These are phyloP conservation scores for Lachnellula subtilissima DNA, from an alignment of 2,329 filamentous ascomycete species.

Conservation along the genomic window DNA sequence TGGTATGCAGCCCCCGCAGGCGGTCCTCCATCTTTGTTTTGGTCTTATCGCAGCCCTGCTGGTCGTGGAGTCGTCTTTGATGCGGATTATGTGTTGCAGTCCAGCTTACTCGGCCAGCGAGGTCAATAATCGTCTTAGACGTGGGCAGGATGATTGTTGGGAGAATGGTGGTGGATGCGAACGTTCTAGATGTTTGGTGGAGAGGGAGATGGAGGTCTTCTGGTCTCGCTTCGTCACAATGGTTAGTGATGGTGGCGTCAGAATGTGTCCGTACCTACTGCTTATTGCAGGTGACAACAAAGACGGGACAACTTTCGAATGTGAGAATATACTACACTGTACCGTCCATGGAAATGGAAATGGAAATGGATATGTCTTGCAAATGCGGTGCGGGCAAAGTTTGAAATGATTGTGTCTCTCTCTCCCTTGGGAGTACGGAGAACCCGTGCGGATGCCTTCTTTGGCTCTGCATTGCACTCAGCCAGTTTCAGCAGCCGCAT, in stretches of 20 bases:
- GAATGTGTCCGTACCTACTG: neutral
- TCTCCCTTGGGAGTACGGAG: too few relatives aligned
- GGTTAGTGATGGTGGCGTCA: neutral
- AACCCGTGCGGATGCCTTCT: neutral
- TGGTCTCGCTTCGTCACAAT: neutral
- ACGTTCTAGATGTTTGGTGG: neutral
- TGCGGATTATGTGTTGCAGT: neutral
- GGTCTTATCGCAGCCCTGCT: constrained; percentile 10
- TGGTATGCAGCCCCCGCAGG: constrained; percentile 1
- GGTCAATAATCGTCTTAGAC: constrained; percentile 8
- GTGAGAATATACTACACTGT: too few relatives aligned
- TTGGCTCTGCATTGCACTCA: neutral
- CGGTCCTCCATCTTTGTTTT: constrained; percentile 17
- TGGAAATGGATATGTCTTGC: too few relatives aligned
- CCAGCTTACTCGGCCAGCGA: constrained; percentile 24
- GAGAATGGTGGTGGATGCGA: neutral
- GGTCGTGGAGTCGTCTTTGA: neutral
- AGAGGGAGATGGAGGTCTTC: neutral
- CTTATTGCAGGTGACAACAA: too few relatives aligned
- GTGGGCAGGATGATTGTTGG: neutral
- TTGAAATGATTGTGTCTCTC: too few relatives aligned
- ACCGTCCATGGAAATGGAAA: too few relatives aligned
- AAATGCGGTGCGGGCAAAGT: too few relatives aligned
- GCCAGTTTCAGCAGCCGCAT: neutral
- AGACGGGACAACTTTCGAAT: too few relatives aligned